phyloP scores from a whole-genome alignment of 495 filamentous ascomycete genomes.

The Aspergillus steynii region DNA sequence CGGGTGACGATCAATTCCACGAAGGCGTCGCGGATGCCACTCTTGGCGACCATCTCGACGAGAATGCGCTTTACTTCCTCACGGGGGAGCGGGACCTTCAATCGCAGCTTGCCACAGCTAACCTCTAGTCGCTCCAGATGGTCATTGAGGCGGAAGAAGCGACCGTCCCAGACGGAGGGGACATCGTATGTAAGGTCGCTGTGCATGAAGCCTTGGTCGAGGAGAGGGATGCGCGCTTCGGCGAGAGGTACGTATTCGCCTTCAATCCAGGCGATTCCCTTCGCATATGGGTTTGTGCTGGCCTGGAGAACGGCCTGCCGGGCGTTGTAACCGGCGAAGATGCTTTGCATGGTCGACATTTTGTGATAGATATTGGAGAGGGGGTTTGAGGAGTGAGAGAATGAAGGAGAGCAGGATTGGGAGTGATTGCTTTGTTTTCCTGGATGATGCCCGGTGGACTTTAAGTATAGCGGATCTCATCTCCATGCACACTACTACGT shows the following conservation, averaged over 20 bases:
- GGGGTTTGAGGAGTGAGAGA: background rate
- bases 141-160: constrained; percentile 37
- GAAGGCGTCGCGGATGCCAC: constrained; percentile 40
- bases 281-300: constrained; percentile 30
- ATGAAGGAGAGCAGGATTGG: background rate
- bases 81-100: constrained; percentile 30
- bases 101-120: constrained; percentile 35
- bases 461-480: background rate
- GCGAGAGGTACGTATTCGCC: constrained; percentile 30
- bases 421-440: background rate
- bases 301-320: constrained; percentile 24
- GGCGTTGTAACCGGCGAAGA: constrained; percentile 29
- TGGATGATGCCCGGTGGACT: background rate
- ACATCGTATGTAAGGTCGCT: constrained; percentile 43
- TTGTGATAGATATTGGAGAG: background rate
- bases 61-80: constrained; percentile 33
- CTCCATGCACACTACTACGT: background rate
- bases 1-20: constrained; percentile 46
- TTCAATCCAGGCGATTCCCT: constrained; percentile 36
- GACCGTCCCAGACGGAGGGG: constrained; percentile 39
- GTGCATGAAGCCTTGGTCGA: constrained; percentile 42
- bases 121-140: constrained; percentile 32
- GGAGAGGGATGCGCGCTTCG: constrained; percentile 36
- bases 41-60: constrained; percentile 35
- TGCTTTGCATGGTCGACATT: constrained; percentile 32